Conservation (phyloP, 495 filamentous ascomycete species). For the Penicillium parvum region DNA sequence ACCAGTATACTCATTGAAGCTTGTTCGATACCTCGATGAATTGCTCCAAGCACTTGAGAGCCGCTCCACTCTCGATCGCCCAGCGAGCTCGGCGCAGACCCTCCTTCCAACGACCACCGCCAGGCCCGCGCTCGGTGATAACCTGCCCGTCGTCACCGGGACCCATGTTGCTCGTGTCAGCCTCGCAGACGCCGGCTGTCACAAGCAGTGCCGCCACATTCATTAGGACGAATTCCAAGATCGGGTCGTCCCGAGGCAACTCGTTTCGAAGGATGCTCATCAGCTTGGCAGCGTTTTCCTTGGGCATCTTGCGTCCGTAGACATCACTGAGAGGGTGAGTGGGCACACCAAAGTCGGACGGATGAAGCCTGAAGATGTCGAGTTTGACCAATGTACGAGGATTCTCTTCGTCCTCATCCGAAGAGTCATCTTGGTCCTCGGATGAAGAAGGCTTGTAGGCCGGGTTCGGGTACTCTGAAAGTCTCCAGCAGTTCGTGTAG, state of each 20-base stretch:
- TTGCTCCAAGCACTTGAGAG: slow-evolving; percentile 64
- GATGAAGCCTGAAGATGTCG: slow-evolving; percentile 69
- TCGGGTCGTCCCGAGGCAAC: slow-evolving; percentile 68
- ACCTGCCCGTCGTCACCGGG: slow-evolving; percentile 69
- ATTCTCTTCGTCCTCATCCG: slow-evolving; percentile 36
- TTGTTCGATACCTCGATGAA: slow-evolving; percentile 63
- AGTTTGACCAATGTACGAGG: slow-evolving; percentile 50
- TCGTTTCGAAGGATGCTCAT: slow-evolving; percentile 69
- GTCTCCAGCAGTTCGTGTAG: slow-evolving; percentile 78
- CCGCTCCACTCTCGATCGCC: slow-evolving; percentile 76
- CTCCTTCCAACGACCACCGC: slow-evolving; percentile 86
- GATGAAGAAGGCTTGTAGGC: slow-evolving; percentile 30
- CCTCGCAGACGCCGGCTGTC: slow-evolving; percentile 78
- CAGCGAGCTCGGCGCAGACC: slow-evolving; percentile 79
- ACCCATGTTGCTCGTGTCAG: slow-evolving; percentile 70
- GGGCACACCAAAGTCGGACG: slow-evolving; percentile 79
- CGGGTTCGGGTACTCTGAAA: slow-evolving; percentile 54
- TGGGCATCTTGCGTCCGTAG: slow-evolving; percentile 75
- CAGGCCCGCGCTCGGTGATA: slow-evolving; percentile 73
- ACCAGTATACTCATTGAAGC: slow-evolving; percentile 16
- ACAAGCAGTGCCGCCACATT: slow-evolving; percentile 89
- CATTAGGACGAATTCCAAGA: slow-evolving; percentile 88
- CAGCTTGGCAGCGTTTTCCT: slow-evolving; percentile 81
- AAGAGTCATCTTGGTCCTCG: slow-evolving; percentile 26
- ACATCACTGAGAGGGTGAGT: slow-evolving; percentile 71